Evolutionary conservation across 345 rosid species (phyloP), one percentile per base, ranked within the genome.

Genomic region (Ailanthus altissimus): DNA sequence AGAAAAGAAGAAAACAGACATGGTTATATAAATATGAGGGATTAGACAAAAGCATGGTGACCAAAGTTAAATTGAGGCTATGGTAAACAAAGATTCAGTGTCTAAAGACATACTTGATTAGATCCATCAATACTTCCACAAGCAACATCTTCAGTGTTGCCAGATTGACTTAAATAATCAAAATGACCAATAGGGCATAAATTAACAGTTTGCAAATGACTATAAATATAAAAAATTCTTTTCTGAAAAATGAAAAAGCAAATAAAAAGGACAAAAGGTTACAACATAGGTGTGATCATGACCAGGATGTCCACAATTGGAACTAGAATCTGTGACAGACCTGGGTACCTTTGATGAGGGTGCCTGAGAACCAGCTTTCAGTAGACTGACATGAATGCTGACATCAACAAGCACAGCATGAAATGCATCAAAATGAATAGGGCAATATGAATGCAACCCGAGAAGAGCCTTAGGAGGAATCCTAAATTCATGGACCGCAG

Each of bases 381-480:
- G 77, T 28, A 92, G 85, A 84, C 86, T 84, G 70, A 88, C 85
- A 79, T 96, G 99, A 78, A 93, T 89, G 72, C 88, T 89, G 77
- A 88, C 88, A 81, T 96, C 98, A 26, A 96, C 85, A 56, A 93
- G 92, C 79, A 90, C 97, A 18, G 93, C 85, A 85, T 93, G 98
- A 80, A 90, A 87, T 53, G 88, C 80, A 84, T 93, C 99, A 82
- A 93, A 93, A 82, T 93, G 90, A 72, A 96, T 91, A 72, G 97
- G 98, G 84, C 94, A 93, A 78, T 93, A 96, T 25, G 97, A 92
- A 86, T 93, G 98, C 89, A 93, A 80, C 75, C 98, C 98, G 21
- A 89, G 79, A 78, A 96, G 97, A 76, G 99, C 97, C 84, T 91
- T 93, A 43, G 97, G 89, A 74, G 98, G 98, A 83, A 96, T 88